A percentile compares a stretch with the other conserved stretches of the same genome.
These are phyloP conservation scores for Echites panduratus DNA, from an alignment of 257 asterid genomes.

Conservation along the genomic window DNA sequence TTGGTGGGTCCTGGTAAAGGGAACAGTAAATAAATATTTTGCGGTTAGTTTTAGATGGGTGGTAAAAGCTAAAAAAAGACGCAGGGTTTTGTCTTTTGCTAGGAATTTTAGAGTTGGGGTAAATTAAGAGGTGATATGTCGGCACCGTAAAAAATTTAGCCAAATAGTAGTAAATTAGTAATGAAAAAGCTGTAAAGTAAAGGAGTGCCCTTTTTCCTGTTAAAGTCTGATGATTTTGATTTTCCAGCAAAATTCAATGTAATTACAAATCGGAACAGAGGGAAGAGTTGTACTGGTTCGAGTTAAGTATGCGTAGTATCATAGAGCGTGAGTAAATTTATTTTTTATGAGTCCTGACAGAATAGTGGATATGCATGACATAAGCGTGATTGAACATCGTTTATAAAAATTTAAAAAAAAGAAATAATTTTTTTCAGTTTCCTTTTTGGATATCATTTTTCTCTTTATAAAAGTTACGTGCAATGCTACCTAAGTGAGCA, in stretches of 20 bases:
- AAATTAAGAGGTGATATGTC: neutral
- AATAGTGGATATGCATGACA: too few species aligned
- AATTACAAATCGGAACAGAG: neutral
- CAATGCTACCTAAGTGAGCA: too few species aligned
- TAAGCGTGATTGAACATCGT: too few species aligned
- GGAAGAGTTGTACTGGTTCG: neutral
- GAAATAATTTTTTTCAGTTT: too few species aligned
- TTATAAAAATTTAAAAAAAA: too few species aligned
- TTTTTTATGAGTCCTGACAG: too few species aligned
- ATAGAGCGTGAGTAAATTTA: too few species aligned
- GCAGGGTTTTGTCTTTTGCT: constrained; percentile 23
- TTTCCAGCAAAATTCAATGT: neutral
- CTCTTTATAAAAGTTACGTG: too few species aligned
- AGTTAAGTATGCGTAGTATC: too few species aligned
- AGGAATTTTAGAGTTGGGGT: neutral
- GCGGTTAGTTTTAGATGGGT: neutral
- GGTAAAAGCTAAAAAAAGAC: constrained; percentile 2
- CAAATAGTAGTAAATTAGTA: neutral
- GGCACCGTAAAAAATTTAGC: neutral
- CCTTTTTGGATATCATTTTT: neutral
- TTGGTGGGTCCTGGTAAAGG: constrained; percentile 9
- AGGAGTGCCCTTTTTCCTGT: neutral
- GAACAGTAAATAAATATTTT: neutral
- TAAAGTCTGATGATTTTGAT: neutral
- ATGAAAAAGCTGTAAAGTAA: neutral